Evolutionary conservation across 257 asterid genomes (phyloP), one percentile per base, ranked within the genome.

Genomic region (Eucommia ulmoides): DNA sequence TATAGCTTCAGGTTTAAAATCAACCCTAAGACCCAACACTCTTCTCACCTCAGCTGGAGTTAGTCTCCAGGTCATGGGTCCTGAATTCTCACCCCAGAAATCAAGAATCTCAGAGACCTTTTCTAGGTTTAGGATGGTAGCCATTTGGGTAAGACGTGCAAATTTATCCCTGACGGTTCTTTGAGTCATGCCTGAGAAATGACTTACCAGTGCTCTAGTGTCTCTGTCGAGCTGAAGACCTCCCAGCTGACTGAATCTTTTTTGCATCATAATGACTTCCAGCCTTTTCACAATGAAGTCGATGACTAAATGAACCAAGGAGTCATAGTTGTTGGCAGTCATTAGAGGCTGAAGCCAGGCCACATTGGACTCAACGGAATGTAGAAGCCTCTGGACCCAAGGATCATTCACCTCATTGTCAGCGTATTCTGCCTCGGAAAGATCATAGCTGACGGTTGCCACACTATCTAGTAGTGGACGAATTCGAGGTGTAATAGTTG

Each of bases 151-250:
- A 25, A 89, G 78, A 46, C 94, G 88, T 19, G 98, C 74, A 49
- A 85, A 85, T 24, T 83, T 89, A 83, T 89, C 98, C 59, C 96
- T 71, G 41, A 89, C 88, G 16, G 98, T 89, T 67, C 96, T 80
- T 73, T 89, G 94, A 1, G 96, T 78, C 88, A 89, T 82, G 66
- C 72, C 64, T 4, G 98, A 89, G 73, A 89, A 89, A 55, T 82
- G 89, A 65, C 92, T 85, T 10, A 89, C 96, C 46, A 89, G 73
- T n/a, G 91, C 75, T 70, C 98, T 71, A 7, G 80, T 72, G 52
- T 89, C 98, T 61, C 98, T 65, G 65, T 85, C 98, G 19, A 89
- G 98, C 68, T 89, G 98, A 55, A 89, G 94, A 48, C 98, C 98
- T 33, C 98, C 98, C 5, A 89, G 94, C 58, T 89, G 98, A 60